Percentiles rank a stretch among this genome's conserved stretches.
Evolutionary conservation across 306 rosid species (phyloP).

Genomic region (Corylus americana): DNA sequence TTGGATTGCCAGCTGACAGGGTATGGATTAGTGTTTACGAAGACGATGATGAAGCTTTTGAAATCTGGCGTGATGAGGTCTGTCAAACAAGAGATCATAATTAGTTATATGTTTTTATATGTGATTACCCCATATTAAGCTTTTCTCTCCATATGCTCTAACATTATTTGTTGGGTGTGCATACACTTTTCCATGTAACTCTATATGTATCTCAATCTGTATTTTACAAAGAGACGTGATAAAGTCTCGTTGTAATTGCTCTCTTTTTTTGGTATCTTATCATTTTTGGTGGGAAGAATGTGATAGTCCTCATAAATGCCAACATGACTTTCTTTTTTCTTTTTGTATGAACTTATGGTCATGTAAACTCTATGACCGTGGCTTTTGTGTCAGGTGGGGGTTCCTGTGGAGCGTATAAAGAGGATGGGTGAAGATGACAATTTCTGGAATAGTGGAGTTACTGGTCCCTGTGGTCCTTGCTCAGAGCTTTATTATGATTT

Average conservation of each 20-base stretch:
- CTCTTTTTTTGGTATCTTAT: background rate
- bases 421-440: slow-evolving; percentile 93
- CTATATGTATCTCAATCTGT: background rate
- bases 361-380: slow-evolving; percentile 10
- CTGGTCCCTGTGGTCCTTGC: slow-evolving; percentile 99
- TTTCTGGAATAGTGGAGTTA: slow-evolving; percentile 89
- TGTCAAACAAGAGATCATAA: slow-evolving; percentile 16
- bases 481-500: slow-evolving; percentile 94
- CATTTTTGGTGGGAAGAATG: background rate
- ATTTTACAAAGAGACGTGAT: background rate
- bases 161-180: background rate
- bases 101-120: background rate
- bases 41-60: slow-evolving; percentile 80
- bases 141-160: background rate
- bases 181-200: background rate
- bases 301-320: background rate
- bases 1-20: slow-evolving; percentile 67
- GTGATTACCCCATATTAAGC: background rate
- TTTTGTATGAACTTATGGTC: background rate
- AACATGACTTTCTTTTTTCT: background rate
- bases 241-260: background rate
- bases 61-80: slow-evolving; percentile 79
- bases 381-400: slow-evolving; percentile 65
- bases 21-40: slow-evolving; percentile 86
- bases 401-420: slow-evolving; percentile 78